Base-by-base conservation (phyloP, 2,329 filamentous ascomycete genomes). In the Fusarium dimerum region DNA sequence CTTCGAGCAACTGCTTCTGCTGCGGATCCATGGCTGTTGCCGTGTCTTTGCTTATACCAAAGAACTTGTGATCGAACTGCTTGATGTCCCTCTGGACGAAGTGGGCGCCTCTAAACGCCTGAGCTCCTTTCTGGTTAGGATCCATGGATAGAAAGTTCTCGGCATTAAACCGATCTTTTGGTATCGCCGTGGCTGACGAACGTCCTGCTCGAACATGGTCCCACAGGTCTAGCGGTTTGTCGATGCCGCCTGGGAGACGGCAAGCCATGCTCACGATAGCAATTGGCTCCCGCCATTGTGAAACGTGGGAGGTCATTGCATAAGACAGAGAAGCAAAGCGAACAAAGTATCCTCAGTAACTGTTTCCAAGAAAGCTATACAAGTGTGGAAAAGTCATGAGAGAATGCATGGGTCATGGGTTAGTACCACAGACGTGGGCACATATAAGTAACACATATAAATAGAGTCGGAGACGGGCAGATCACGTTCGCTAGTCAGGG, bases 21-120 rank as follows among this genome's bases (percentile, higher is more conserved):
- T 63, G 61, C 1, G 61, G 61, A 41, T 63, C 61, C 61, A 63
- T 63, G 10, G 61, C 61, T 16, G 60, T 63, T 12, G 60, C 60
- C 0, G 61, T 63, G 9, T 63, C 58, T 50, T 63, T 63, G 47
- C 58, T 63, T 17, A 63, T 63, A 5, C 60, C 60, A 45, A 63
- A 63, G 53, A 63, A 63, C 51, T 63, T 63, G 51, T 63, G 59
- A 44, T 63, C 60, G 38, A 63, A 63, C 51, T 63, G 60, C 44
- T 61, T 63, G 15, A 63, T 55, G 30, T 63, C 60, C 15, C 60
- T 43, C 40, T 61, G 61, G 16, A 63, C 57, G 17, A 63, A 63
- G 40, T 63, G 60, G 8, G 60, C 60, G 11, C 60, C 60, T 40
- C 58, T 52, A 38, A 63, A 62, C 9, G 61, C 60, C 7, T 63